Evolutionary conservation across 257 asterid genomes (phyloP), one percentile per base, ranked within the genome.

Genomic region (Forsythia viridissima): DNA sequence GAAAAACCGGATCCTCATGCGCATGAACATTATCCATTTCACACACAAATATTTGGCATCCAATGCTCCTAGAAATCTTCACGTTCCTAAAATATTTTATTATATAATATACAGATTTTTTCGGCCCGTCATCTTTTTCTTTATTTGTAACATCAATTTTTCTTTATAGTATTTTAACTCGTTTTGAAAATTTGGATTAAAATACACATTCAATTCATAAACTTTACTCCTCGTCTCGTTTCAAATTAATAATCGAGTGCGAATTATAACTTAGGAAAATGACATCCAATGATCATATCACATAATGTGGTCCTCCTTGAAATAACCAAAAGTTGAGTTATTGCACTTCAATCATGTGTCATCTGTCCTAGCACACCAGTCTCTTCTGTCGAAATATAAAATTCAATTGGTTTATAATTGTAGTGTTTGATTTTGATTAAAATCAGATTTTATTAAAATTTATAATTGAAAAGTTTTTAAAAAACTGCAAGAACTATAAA

Each of bases 21-120:
- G 81, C 88, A 73, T 85, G 86, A 46, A 21, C 72, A 11, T 77
- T 76, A 83, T 72, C 87, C 80, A 37, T 46, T 76, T 20, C 30
- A 46, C 30, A n/a, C 16, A 20, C 15, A 77, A 77, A 80, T 85
- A 77, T 80, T 84, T 84, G 82, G 82, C 84, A 81, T 81, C 82
- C 73, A 61, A 79, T 70, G 39, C 43, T 66, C 21, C 10, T 55
- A 5, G 65, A 55, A 55, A n/a, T 55, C 24, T 8, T 55, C 65
- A 55, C 30, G 2, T n/a, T 30, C 24, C 9, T 16, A 18, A 18
- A 18, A 55, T 55, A 16, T 18, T 55, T 55, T 55, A 18, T 52
- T 5, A 10, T 16, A 6, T 18, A 16, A 55, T 55, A 8, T 5
- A 55, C 16, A 55, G 24, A 55, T 55, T 18, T 55, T 7, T 8